Conservation (phyloP, 2,329 filamentous ascomycete genomes). For the Colletotrichum graminicola region DNA sequence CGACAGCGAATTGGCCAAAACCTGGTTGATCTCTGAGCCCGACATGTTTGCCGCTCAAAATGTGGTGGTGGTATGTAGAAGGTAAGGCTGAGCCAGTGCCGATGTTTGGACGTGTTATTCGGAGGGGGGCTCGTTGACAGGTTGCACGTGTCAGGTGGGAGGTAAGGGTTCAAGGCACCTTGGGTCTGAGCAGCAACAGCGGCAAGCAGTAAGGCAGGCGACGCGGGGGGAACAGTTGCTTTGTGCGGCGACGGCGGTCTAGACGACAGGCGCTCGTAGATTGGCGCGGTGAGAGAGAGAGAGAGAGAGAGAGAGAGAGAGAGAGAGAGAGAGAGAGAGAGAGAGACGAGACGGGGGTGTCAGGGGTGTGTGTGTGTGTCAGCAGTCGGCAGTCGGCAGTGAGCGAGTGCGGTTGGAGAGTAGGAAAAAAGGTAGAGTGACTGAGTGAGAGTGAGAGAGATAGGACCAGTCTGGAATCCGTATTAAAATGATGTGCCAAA, state of each 20-base stretch:
- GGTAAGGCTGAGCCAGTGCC: slow-evolving; percentile 38
- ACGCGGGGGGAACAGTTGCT: slow-evolving; percentile 25
- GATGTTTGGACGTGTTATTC: slow-evolving; percentile 33
- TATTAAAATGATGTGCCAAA: slow-evolving; percentile 35
- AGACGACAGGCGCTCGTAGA: slow-evolving; percentile 20
- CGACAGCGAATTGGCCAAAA: slow-evolving; percentile 96
- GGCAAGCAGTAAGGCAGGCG: slow-evolving; percentile 9
- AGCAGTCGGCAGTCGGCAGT: slow-evolving; percentile 37
- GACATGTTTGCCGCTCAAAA: slow-evolving; percentile 65
- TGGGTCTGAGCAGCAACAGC: slow-evolving; percentile 20
- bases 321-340: too few relatives aligned
- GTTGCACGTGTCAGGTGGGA: slow-evolving; percentile 42
- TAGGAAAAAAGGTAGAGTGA: slow-evolving; percentile 26
- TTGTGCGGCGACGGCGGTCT: slow-evolving; percentile 23
- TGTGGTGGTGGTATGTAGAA: slow-evolving; percentile 36
- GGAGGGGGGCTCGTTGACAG: slow-evolving; percentile 39
- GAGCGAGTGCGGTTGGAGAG: slow-evolving; percentile 43
- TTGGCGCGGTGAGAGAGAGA: slow-evolving; percentile 26
- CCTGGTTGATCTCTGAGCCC: slow-evolving; percentile 94
- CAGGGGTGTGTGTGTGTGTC: slow-evolving; percentile 6
- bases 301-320: too few relatives aligned
- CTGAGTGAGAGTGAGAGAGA: background rate
- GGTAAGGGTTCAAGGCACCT: slow-evolving; percentile 38
- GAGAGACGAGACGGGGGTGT: slow-evolving; percentile 13
- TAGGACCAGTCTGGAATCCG: slow-evolving; percentile 22